A percentile compares a stretch with the other conserved stretches of the same genome.
These are phyloP conservation scores for Xylaria arbuscula DNA, from an alignment of 2,329 filamentous ascomycete genomes.

Conservation along the genomic window DNA sequence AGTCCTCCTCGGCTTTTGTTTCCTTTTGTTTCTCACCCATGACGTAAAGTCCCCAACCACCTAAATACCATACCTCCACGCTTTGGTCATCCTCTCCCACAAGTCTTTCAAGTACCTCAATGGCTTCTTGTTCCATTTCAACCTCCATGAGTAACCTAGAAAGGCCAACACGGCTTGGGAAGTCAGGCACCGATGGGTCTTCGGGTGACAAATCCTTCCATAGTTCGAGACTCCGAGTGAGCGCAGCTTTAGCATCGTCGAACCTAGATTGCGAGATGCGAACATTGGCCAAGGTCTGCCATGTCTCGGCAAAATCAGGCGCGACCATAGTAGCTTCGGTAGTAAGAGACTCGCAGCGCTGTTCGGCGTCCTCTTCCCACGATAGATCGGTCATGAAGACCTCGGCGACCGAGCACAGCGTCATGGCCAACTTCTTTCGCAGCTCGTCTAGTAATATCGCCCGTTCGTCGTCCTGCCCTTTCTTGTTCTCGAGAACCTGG, in stretches of 20 bases:
- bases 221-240: slow-evolving; percentile 80
- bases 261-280: slow-evolving; percentile 85
- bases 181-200: slow-evolving; percentile 82
- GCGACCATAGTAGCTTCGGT: slow-evolving; percentile 90
- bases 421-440: slow-evolving; percentile 84
- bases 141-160: slow-evolving; percentile 90
- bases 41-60: slow-evolving; percentile 91
- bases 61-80: slow-evolving; percentile 96
- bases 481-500: slow-evolving; percentile 66
- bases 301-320: slow-evolving; percentile 84
- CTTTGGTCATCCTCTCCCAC: slow-evolving; percentile 91
- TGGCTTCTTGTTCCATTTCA: slow-evolving; percentile 83
- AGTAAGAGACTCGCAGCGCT: slow-evolving; percentile 85
- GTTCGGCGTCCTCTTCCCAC: slow-evolving; percentile 91
- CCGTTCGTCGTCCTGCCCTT: slow-evolving; percentile 48
- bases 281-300: slow-evolving; percentile 94
- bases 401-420: slow-evolving; percentile 93
- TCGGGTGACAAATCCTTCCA: slow-evolving; percentile 84
- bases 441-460: slow-evolving; percentile 69
- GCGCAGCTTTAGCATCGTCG: slow-evolving; percentile 82
- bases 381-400: slow-evolving; percentile 99
- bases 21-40: slow-evolving; percentile 75
- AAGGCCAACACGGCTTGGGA: slow-evolving; percentile 85
- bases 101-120: slow-evolving; percentile 85
- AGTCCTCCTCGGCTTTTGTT: slow-evolving; percentile 59